Percentiles rank a stretch among this genome's conserved stretches.
These are phyloP conservation scores for Myrica gale DNA, from an alignment of 306 rosid genomes.

Conservation along the genomic window DNA sequence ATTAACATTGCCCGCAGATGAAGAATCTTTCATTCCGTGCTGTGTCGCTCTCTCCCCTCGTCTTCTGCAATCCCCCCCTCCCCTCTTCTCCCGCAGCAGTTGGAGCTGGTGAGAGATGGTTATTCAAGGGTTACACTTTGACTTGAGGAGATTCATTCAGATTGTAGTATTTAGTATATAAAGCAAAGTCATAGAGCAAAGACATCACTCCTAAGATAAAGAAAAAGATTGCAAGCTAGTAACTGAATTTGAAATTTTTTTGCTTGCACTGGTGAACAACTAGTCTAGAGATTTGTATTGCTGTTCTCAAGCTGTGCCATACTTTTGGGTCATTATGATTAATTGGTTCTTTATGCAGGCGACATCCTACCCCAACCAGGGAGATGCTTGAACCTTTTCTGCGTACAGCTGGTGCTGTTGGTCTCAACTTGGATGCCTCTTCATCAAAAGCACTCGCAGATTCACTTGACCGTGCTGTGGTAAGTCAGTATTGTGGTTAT, in stretches of 20 bases:
- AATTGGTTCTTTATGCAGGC: constrained; percentile 52
- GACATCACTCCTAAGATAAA: background rate
- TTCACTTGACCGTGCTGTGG: constrained; percentile 96
- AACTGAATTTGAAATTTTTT: background rate
- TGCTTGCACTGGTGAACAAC: background rate
- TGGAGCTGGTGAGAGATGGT: too few species aligned
- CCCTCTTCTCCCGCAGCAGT: too few species aligned
- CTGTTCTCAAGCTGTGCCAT: constrained; percentile 11
- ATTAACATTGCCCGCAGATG: too few species aligned
- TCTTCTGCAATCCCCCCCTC: too few species aligned
- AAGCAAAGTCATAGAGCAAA: background rate
- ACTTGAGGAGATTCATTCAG: background rate
- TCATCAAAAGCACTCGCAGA: constrained; percentile 94
- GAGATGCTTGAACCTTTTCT: constrained; percentile 97
- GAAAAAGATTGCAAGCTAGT: background rate
- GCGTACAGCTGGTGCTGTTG: constrained; percentile 84
- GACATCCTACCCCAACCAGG: constrained; percentile 85
- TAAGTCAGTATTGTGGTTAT: constrained; percentile 26
- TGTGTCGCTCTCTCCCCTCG: too few species aligned
- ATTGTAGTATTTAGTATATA: background rate
- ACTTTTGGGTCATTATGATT: constrained; percentile 4
- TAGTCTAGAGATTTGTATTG: background rate
- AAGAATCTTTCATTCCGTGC: too few species aligned
- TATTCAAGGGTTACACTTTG: background rate
- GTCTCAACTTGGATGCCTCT: constrained; percentile 80